Evolutionary conservation across 148 eudicot species (phyloP), one percentile per base, ranked within the genome.

Genomic region (Heliamphora exappendiculata): DNA sequence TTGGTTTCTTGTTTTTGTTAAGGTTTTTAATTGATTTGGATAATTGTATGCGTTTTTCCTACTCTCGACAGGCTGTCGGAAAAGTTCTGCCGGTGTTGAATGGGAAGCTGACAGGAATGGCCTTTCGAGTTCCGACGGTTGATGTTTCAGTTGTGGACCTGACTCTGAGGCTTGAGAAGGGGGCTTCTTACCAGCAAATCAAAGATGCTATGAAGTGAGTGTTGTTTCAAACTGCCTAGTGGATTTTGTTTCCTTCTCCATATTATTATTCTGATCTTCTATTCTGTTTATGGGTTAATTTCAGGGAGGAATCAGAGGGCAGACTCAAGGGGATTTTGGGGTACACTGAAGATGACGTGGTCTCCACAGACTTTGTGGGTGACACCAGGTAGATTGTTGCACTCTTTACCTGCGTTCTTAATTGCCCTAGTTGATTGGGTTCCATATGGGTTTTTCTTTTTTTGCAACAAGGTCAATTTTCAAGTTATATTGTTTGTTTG

Each of bases 121-220:
- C 93, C 12, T 89, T 91, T 87, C 93, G 91, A 3, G 93, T 91
- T 12, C 96, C 93, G 22, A 89, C 87, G 64, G 90, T 87, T 7
- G 90, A 91, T 80, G 96, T 89, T 68, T 91, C 93, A 1, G 96
- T 89, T 42, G 96, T 89, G 63, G 96, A 91, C 76, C 92, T 91
- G 17, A 91, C 96, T 10, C 91, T 86, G 2, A 87, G 91, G 81
- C 85, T 91, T 28, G 91, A 91, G 85, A 91, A 91, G 78, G 80
- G 65, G 17, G 88, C 91, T 47, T 58, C 86, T 41, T 89, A 91
- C 77, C 86, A 86, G 19, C 78, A 86, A 28, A 89, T 89, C 79
- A 91, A 91, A 70, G 88, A 83, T 7, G 93, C 90, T 24, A 85
- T 91, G 81, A 91, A 86, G 96, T 91, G 74, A 75, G 80, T 50